Base-by-base conservation (phyloP, 2,329 filamentous ascomycete genomes). In the Ophiostoma populinum region DNA sequence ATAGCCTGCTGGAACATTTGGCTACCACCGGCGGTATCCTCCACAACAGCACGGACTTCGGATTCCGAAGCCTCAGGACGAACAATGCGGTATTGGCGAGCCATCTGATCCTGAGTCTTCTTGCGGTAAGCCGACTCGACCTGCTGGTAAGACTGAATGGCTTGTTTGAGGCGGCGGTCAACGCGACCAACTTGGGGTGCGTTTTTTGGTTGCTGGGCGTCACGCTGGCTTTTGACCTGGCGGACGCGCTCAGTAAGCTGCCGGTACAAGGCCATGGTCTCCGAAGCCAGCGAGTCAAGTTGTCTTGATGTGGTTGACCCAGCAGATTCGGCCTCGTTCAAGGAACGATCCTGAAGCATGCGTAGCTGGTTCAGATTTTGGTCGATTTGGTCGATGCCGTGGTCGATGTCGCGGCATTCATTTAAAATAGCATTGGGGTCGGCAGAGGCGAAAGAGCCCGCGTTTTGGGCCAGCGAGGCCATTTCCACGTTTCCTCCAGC, bases 1-100 rank as follows among this genome's bases (percentile, higher is more conserved):
- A 94, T 66, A 38, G 83, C 81, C 55, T 92, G 81, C 51, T 78
- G 75, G 59, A 95, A 95, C 45, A 92, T 76, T 55, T 92, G 82
- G 35, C 75, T 72, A 33, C 75, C 72, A 42, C 76, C 69, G 11
- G 59, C 66, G 46, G 68, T 66, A 47, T 82, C 74, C 49, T 87
- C 73, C 1, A 86, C 78, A 12, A 81, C 83, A 38, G 77, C 70
- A 39, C 69, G 67, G 19, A 94, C 72, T 54, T 95, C 85, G 28
- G 67, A 62, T 36, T 90, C 80, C 19, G 71, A 69, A 3, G 82
- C 82, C 39, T 92, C 75, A 16, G 85, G 81, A 43, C 75, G 70
- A 37, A 90, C 86, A 51, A 95, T 94, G 40, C 80, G 71, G 58
- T 92, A 93, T 54, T 94, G 85, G 37, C 90, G 72, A 45, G 75